Base-by-base conservation (phyloP, 768 basidiomycete genomes). In the Russula griseocarnosa region DNA sequence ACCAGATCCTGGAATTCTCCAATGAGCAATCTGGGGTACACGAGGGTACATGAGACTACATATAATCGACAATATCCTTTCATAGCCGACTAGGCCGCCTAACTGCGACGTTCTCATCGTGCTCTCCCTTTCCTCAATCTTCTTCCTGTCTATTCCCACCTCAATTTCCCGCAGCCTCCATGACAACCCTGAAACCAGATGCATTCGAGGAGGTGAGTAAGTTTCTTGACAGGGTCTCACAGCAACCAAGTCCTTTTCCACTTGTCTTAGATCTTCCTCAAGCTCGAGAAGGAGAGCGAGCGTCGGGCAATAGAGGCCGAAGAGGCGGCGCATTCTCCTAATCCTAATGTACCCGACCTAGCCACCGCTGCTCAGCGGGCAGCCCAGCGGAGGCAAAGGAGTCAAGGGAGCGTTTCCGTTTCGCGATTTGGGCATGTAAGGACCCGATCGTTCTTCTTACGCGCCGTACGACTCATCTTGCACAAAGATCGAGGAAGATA, bases 351-450 rank as follows among this genome's bases (percentile, higher is more conserved):
- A 54, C 55, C 66, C 42, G 55, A 62, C 49, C 13, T 66, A 47
- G 42, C 60, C 55, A 24, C 50, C 64, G 18, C 60, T 59, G 51
- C 55, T 28, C 57, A 47, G 63, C 42, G 57, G 38, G 42, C 65
- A 26, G 18, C 44, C 20, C 46, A 30, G 26, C 67, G 30, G 74
- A 69, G 67, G 70, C 68, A 76, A 55, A 72, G 73, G 46, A 74
- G 77, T 50, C 76, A 79, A 53, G 81, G 80, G 20, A 84, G 82
- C 58, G 77, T 87, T 42, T 85, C 84, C 0, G 77, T 87, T 49
- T 83, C 83, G 59, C 77, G 82, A 20, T 83, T 86, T 67, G 85
- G 86, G 30, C 81, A 85, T 79, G 84, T 86, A 54, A 62, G 76
- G 63, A 3, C 26, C 51, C 24, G 24, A n/a, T 22, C n/a, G 24